Conservation (phyloP, 345 rosid species). For the Murraya paniculata region DNA sequence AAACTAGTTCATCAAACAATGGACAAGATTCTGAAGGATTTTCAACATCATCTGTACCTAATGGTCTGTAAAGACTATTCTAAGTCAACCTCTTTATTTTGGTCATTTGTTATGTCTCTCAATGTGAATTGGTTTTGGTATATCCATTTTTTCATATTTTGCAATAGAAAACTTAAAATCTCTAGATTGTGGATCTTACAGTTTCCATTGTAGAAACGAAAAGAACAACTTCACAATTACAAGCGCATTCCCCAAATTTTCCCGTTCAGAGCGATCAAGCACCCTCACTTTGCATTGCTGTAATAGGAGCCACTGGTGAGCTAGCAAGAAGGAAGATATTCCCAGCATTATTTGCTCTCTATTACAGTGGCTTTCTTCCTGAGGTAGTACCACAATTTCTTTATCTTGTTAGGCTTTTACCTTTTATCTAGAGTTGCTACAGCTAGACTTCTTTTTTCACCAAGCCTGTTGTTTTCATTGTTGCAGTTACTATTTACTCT, state of each 20-base stretch:
- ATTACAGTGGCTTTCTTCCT: constrained; percentile 73
- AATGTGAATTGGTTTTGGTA: neutral
- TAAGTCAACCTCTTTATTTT: neutral
- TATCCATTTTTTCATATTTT: neutral
- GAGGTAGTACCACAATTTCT: constrained; percentile 42
- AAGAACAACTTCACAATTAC: constrained; percentile 17
- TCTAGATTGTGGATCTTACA: constrained; percentile 6
- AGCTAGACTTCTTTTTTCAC: neutral
- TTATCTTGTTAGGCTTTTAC: neutral
- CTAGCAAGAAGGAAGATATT: constrained; percentile 64
- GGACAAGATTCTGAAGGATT: constrained; percentile 24
- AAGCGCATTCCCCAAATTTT: constrained; percentile 23
- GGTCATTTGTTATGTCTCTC: neutral
- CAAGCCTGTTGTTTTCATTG: neutral
- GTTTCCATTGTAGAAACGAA: constrained; percentile 22
- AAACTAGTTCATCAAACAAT: constrained; percentile 25
- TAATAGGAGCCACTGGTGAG: constrained; percentile 79
- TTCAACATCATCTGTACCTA: constrained; percentile 6
- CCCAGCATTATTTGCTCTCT: constrained; percentile 74
- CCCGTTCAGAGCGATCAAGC: constrained; percentile 31
- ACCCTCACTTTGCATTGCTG: constrained; percentile 66
- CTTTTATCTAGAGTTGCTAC: neutral
- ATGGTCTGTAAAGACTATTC: constrained; percentile 20
- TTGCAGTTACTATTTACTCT: neutral
- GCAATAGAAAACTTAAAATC: neutral